Evolutionary conservation across 2,329 filamentous ascomycete species (phyloP).

Genomic region (Aspergillus persii): DNA sequence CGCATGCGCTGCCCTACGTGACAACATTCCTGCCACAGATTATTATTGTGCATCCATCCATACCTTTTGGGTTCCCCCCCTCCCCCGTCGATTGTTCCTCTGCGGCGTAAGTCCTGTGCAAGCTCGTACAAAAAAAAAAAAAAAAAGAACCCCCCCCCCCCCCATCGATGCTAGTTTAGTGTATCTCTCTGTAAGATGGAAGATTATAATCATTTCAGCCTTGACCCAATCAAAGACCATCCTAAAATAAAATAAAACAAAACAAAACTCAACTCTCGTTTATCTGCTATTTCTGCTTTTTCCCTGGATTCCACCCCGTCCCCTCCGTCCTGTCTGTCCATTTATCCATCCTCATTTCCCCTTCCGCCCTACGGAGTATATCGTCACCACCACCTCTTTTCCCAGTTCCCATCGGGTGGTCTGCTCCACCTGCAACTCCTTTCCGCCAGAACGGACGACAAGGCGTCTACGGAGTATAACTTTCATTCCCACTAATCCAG

Average conservation of each 20-base stretch:
- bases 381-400: slow-evolving; percentile 18
- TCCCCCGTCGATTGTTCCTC: neutral
- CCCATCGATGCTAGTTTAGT: slow-evolving; percentile 6
- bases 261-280: neutral
- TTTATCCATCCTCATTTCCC: slow-evolving; percentile 3
- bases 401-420: slow-evolving; percentile 17
- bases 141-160: no score
- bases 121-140: neutral
- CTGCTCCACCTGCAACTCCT: slow-evolving; percentile 19
- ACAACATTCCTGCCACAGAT: slow-evolving; percentile 23
- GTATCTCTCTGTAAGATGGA: neutral
- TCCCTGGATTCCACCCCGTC: slow-evolving; percentile 1
- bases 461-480: slow-evolving; percentile 4
- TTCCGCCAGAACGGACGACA: slow-evolving; percentile 14
- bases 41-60: slow-evolving; percentile 12
- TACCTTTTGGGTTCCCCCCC: slow-evolving; percentile 2
- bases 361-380: slow-evolving; percentile 7
- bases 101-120: neutral
- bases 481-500: slow-evolving; percentile 12
- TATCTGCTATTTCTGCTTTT: neutral
- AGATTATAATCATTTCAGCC: neutral
- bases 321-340: slow-evolving; percentile 1
- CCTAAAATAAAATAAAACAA: neutral
- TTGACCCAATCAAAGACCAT: neutral
- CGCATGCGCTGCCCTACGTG: slow-evolving; percentile 22